Evolutionary conservation across 768 basidiomycete species (phyloP).

Genomic region (Collybia sordida): DNA sequence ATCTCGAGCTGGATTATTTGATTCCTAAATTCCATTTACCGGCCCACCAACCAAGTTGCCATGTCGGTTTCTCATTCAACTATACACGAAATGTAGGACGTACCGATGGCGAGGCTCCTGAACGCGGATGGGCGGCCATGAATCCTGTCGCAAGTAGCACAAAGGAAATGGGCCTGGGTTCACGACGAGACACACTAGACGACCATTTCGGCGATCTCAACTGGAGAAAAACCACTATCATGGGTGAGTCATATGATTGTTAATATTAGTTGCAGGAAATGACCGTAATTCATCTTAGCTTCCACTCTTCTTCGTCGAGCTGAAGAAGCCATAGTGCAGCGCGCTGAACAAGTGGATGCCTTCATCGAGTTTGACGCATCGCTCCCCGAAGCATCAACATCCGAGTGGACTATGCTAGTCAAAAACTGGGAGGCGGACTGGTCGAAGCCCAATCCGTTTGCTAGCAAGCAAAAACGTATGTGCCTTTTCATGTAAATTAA

Average conservation of each 20-base stretch:
- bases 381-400: background rate
- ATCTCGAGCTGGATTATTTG: slow-evolving; percentile 5
- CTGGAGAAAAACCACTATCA: slow-evolving; percentile 20
- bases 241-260: slow-evolving; percentile 15
- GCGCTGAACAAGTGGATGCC: slow-evolving; percentile 4
- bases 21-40: slow-evolving; percentile 32
- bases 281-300: slow-evolving; percentile 1
- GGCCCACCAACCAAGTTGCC: slow-evolving; percentile 21
- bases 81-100: slow-evolving; percentile 16
- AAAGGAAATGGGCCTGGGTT: slow-evolving; percentile 25
- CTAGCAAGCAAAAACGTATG: background rate
- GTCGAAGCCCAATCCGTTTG: slow-evolving; percentile 6
- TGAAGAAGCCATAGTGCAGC: slow-evolving; percentile 6
- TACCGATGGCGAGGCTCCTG: slow-evolving; percentile 17
- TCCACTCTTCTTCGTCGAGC: slow-evolving; percentile 9
- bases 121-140: slow-evolving; percentile 21
- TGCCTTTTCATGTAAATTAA: background rate
- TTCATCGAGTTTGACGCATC: slow-evolving; percentile 11
- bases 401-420: slow-evolving; percentile 1
- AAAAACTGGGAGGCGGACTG: slow-evolving; percentile 7
- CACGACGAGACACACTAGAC: slow-evolving; percentile 21
- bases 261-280: background rate
- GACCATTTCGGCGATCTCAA: slow-evolving; percentile 22
- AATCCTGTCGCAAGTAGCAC: slow-evolving; percentile 19
- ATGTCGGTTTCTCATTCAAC: slow-evolving; percentile 23